A percentile compares a stretch with the other conserved stretches of the same genome.
Conservation (phyloP, 441 rosid genomes). For the Pelargonium myrrhifolium region DNA sequence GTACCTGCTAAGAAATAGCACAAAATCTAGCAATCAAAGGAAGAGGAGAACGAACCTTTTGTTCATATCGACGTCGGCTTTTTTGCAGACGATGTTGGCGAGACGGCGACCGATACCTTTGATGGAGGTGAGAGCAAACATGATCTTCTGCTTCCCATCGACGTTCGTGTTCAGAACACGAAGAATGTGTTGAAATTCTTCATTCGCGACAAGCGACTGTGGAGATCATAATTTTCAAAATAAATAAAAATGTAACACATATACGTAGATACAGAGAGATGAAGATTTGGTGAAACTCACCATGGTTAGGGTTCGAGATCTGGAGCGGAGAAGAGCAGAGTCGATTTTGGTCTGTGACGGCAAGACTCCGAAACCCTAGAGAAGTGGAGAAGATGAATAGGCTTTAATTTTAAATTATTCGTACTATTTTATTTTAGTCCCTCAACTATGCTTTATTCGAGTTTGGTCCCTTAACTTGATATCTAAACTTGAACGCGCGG, state of each 20-base stretch:
- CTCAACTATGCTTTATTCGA: too few species aligned
- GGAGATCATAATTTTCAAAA: not conserved
- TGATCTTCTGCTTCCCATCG: constrained; percentile 26
- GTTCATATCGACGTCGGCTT: constrained; percentile 29
- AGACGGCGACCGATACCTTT: constrained; percentile 29
- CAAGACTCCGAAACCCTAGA: not conserved
- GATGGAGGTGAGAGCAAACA: constrained; percentile 27
- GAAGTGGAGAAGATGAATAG: not conserved
- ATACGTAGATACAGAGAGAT: not conserved
- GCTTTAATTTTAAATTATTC: too few species aligned
- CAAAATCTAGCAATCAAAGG: not conserved
- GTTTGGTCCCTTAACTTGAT: too few species aligned
- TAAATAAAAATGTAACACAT: not conserved
- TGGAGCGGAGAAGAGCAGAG: not conserved
- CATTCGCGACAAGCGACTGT: constrained; percentile 28
- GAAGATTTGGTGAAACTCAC: not conserved
- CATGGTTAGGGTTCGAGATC: constrained; percentile 2
- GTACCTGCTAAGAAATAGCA: not conserved
- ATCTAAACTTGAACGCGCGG: too few species aligned
- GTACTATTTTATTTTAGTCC: too few species aligned
- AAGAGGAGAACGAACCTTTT: constrained; percentile 19
- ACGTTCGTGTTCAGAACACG: constrained; percentile 19
- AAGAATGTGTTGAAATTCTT: constrained; percentile 26
- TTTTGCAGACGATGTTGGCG: constrained; percentile 29
- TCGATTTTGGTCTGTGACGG: not conserved